A percentile compares a stretch with the other conserved stretches of the same genome.
phyloP scores from a whole-genome alignment of 129 eudicot genomes.

The Flaveria trinervia region DNA sequence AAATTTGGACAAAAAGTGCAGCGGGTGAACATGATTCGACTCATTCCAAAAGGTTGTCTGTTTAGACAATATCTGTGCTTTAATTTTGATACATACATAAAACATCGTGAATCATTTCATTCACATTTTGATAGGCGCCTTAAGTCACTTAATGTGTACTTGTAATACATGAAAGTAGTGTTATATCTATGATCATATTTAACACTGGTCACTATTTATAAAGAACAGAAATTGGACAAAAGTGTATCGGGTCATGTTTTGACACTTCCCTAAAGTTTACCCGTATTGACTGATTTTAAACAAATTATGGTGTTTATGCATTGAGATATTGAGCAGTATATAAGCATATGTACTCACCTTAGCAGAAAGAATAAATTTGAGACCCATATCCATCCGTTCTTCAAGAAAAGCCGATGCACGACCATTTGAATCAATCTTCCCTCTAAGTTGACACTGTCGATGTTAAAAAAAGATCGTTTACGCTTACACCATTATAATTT shows the following conservation, averaged over 20 bases:
- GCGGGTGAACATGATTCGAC: not conserved
- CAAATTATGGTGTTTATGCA: not conserved
- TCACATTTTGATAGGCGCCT: not conserved
- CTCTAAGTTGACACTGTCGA: conserved; percentile 80
- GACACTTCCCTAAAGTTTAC: not conserved
- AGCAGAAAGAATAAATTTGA: conserved; percentile 78
- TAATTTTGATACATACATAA: not conserved
- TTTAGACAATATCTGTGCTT: not conserved
- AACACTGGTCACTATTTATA: not conserved
- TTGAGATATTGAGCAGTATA: not conserved
- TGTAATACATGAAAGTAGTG: not conserved
- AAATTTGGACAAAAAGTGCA: not conserved
- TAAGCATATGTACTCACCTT: conserved; percentile 47
- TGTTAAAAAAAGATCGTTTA: not conserved
- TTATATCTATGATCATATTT: not conserved
- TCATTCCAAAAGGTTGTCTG: not conserved
- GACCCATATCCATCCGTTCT: conserved; percentile 78
- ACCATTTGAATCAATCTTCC: conserved; percentile 82
- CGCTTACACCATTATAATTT: not conserved
- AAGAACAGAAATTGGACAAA: not conserved
- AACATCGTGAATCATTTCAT: not conserved
- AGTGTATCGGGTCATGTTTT: not conserved
- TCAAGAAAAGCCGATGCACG: conserved; percentile 75
- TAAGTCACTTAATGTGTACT: not conserved
- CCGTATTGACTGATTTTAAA: conserved; percentile 9